Percentiles rank a stretch among this genome's conserved stretches.
phyloP scores from a whole-genome alignment of 805 yeast species.

The Ogataea nakhonphanomensis region DNA sequence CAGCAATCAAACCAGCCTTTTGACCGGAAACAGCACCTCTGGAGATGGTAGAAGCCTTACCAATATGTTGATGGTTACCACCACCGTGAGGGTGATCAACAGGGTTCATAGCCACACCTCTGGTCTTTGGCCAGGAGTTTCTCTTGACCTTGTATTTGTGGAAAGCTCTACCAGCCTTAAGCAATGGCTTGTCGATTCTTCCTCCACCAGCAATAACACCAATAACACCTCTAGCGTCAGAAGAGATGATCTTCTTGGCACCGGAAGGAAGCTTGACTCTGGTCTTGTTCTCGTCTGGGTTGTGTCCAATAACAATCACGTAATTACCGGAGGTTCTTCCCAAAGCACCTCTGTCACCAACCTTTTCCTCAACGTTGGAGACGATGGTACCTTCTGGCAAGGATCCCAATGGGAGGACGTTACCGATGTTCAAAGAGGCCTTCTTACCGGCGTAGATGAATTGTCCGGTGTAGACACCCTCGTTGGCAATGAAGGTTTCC shows the following conservation, averaged over 20 bases:
- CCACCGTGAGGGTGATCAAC: conserved; percentile 99
- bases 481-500: conserved; percentile 98
- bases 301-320: conserved; percentile 98
- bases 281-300: conserved; percentile 98
- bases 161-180: conserved; percentile 99
- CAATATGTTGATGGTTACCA: conserved; percentile 99
- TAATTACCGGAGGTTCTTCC: conserved; percentile 99
- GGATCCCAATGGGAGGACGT: conserved; percentile 93
- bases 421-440: conserved; percentile 96
- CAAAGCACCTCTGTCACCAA: conserved; percentile 99
- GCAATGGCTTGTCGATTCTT: conserved; percentile 98
- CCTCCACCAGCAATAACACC: conserved; percentile 99
- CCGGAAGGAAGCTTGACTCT: conserved; percentile 99
- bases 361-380: conserved; percentile 97
- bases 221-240: conserved; percentile 98
- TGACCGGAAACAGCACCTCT: conserved; percentile 99
- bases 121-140: conserved; percentile 99
- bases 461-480: conserved; percentile 99
- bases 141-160: conserved; percentile 99
- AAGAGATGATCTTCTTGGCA: conserved; percentile 93
- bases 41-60: conserved; percentile 99
- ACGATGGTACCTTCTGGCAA: conserved; percentile 99
- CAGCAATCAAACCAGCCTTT: conserved; percentile 99
- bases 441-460: conserved; percentile 98
- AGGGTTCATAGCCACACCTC: conserved; percentile 99